Base-by-base conservation (phyloP, 2,329 filamentous ascomycete species). In the Rutstroemia sp. region DNA sequence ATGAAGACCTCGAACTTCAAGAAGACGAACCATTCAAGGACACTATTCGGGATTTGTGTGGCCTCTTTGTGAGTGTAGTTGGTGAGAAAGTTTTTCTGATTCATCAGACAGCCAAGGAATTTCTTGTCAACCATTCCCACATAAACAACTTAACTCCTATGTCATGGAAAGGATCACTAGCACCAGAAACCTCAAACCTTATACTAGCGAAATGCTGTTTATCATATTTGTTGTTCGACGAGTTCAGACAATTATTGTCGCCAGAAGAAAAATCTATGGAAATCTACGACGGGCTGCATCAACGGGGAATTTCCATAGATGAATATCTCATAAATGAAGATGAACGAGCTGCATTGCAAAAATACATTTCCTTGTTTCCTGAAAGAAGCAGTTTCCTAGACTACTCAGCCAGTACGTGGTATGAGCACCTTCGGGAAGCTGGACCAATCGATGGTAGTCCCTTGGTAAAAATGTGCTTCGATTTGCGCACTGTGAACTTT, bases 51-150 rank as follows among this genome's bases (percentile, higher is more conserved):
- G 16, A 53, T 46, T 47, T 34, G 39, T 57, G 54, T 34, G 54
- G 54, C 41, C 34, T 57, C 30, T 48, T 57, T 42, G 54, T 57
- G 27, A 52, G 34, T n/a, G 17, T 49, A 39, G 30, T 52, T 34
- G 48, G 52, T 19, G 42, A 46, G 19, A 57, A 42, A 47, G 38
- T 57, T 37, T 52, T 52, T 27, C 49, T 57, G 23, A 49, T 57
- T 34, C 54, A 57, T 53, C 54, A 57, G 42, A 57, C 55, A 3
- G 55, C 49, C 19, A 57, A 49, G 48, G 55, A 57, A 17, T 57
- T 54, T 57, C 55, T 57, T 27, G 25, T 57, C 10, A 14, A 14
- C 14, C 34, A 39, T 4, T 39, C 48, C 16, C 21, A 44, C 3
- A 49, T 3, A 19, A 6, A 21, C 19, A 42, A 30, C 16, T 27